phyloP scores from a whole-genome alignment of 2,329 filamentous ascomycete species.

The Apiospora phragmitis region DNA sequence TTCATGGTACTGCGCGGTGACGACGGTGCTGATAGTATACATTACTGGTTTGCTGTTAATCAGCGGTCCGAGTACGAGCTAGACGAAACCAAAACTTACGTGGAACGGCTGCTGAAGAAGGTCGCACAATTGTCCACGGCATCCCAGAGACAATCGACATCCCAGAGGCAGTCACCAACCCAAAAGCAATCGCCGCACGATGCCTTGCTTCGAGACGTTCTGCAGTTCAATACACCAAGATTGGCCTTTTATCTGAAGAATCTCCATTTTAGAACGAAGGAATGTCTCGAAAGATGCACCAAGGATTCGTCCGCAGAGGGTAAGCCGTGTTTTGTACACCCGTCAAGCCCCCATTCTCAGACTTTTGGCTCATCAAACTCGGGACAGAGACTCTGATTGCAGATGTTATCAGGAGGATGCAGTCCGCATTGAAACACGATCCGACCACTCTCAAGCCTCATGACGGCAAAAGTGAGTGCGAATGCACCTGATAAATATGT shows the following conservation, averaged over 20 bases:
- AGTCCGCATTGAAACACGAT: neutral
- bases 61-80: neutral
- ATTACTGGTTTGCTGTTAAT: neutral
- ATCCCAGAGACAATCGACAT: neutral
- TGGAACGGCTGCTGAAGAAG: neutral
- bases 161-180: neutral
- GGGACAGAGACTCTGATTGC: neutral
- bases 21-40: too few species aligned
- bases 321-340: neutral
- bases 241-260: neutral
- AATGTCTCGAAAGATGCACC: neutral
- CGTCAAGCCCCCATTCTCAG: neutral
- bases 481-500: neutral
- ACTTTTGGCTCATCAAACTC: neutral
- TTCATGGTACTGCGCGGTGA: constrained; percentile 10
- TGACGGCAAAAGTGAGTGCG: neutral
- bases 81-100: neutral
- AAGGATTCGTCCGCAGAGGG: neutral
- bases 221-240: neutral
- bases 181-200: neutral
- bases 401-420: neutral
- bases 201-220: neutral
- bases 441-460: neutral
- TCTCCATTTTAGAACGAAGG: neutral
- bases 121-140: neutral